Conservation (phyloP, 2,329 filamentous ascomycete genomes). For the Penicillium sp. region DNA sequence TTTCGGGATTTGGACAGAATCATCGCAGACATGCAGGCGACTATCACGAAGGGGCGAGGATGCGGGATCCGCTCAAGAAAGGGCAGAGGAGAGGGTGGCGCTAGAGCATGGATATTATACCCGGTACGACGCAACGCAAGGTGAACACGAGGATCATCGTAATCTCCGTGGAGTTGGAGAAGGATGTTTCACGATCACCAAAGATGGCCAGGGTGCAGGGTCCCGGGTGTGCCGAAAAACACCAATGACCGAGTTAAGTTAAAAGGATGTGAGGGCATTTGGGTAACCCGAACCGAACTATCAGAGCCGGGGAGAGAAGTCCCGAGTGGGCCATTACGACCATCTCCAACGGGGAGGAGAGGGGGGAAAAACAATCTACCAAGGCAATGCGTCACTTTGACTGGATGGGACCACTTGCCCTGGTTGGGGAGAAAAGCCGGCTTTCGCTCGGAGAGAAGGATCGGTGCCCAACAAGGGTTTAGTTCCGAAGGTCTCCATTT, state of each 20-base stretch:
- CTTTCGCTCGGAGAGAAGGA: not conserved
- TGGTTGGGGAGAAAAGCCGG: not conserved
- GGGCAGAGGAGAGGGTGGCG: slow-evolving; percentile 7
- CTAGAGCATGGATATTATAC: slow-evolving; percentile 7
- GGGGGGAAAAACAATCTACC: not conserved
- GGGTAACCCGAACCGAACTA: slow-evolving; percentile 4
- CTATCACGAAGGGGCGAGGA: slow-evolving; percentile 2
- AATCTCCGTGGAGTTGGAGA: not conserved
- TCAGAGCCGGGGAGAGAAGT: not conserved
- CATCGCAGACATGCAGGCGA: slow-evolving; percentile 20
- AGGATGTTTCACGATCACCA: not conserved
- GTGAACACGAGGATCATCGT: slow-evolving; percentile 4
- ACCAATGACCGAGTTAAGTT: not conserved
- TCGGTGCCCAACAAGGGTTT: not conserved
- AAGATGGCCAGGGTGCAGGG: not conserved
- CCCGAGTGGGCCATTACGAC: slow-evolving; percentile 1
- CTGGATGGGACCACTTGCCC: not conserved
- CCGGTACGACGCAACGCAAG: slow-evolving; percentile 14
- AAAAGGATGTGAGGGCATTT: slow-evolving; percentile 1
- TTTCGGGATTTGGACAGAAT: slow-evolving; percentile 16
- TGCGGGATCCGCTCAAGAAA: slow-evolving; percentile 5
- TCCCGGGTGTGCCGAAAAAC: not conserved
- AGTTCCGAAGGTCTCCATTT: not conserved
- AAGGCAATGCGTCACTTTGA: not conserved
- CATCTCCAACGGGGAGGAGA: slow-evolving; percentile 1